A percentile compares a stretch with the other conserved stretches of the same genome.
phyloP scores from a whole-genome alignment of 768 basidiomycete species.

The Clitopilus passeckerianus region DNA sequence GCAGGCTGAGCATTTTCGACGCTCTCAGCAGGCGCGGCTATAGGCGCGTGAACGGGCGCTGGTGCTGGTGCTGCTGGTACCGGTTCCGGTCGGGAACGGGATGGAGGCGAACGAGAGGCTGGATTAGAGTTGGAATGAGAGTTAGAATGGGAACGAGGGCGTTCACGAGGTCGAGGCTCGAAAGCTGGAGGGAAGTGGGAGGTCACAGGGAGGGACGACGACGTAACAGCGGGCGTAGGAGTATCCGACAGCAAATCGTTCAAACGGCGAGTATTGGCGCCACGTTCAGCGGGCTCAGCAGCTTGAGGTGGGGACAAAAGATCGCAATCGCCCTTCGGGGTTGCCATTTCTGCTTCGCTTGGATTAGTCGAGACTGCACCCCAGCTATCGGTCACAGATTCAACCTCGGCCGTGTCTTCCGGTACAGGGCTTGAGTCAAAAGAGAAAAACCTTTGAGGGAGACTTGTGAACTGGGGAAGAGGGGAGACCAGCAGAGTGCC shows the following conservation, averaged over 20 bases:
- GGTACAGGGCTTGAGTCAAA: neutral
- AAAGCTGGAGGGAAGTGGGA: neutral
- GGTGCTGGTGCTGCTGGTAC: conserved; percentile 3
- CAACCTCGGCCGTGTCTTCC: neutral
- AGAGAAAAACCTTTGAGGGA: neutral
- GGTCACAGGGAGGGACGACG: conserved; percentile 11
- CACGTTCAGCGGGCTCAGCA: neutral
- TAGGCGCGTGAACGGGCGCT: conserved; percentile 26
- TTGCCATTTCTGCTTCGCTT: neutral
- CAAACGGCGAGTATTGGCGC: conserved; percentile 1
- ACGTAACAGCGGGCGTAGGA: conserved; percentile 15
- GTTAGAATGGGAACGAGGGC: neutral
- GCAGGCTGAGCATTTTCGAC: neutral
- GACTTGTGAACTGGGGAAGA: conserved; percentile 23
- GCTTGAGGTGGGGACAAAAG: neutral
- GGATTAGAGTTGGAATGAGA: neutral
- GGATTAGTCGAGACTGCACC: neutral
- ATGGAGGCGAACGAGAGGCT: neutral
- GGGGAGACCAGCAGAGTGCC: conserved; percentile 35
- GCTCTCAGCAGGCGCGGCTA: conserved; percentile 39
- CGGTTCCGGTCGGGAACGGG: neutral
- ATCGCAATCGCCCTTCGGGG: neutral
- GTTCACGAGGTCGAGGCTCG: neutral
- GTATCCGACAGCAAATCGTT: neutral
- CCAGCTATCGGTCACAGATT: neutral